phyloP scores from a whole-genome alignment of 1,284 basidiomycete species.

The Macrocybe sp. region DNA sequence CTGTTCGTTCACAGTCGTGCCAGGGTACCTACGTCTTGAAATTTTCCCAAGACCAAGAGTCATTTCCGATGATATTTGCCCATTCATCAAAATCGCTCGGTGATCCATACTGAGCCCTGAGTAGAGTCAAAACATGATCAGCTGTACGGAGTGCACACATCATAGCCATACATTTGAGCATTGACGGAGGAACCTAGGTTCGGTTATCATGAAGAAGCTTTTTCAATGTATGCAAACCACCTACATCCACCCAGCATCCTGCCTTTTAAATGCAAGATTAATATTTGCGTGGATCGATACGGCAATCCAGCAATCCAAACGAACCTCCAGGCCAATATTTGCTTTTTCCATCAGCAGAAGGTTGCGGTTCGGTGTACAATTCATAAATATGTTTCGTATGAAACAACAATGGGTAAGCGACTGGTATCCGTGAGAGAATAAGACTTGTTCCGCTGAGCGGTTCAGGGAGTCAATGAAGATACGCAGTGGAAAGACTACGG shows the following conservation, averaged over 20 bases:
- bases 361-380: conserved; percentile 52
- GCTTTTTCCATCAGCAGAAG: conserved; percentile 36
- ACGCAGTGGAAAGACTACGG: not conserved
- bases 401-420: conserved; percentile 37
- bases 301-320: conserved; percentile 9
- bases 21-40: conserved; percentile 35
- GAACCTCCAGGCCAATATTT: conserved; percentile 61
- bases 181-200: conserved; percentile 57
- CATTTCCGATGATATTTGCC: conserved; percentile 50
- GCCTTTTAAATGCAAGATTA: conserved; percentile 26
- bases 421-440: conserved; percentile 34
- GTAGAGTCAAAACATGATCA: not conserved
- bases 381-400: conserved; percentile 42
- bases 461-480: not conserved
- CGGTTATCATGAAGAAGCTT: not conserved
- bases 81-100: conserved; percentile 71
- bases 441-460: conserved; percentile 32
- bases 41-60: conserved; percentile 58
- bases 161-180: conserved; percentile 48
- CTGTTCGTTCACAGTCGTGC: not conserved
- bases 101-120: conserved; percentile 61
- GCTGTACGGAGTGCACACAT: not conserved
- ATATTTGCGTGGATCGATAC: not conserved
- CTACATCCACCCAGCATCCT: conserved; percentile 68
- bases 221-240: conserved; percentile 16